These are phyloP conservation scores for Marsdenia floribunda DNA, from an alignment of 257 asterid species.

Conservation along the genomic window DNA sequence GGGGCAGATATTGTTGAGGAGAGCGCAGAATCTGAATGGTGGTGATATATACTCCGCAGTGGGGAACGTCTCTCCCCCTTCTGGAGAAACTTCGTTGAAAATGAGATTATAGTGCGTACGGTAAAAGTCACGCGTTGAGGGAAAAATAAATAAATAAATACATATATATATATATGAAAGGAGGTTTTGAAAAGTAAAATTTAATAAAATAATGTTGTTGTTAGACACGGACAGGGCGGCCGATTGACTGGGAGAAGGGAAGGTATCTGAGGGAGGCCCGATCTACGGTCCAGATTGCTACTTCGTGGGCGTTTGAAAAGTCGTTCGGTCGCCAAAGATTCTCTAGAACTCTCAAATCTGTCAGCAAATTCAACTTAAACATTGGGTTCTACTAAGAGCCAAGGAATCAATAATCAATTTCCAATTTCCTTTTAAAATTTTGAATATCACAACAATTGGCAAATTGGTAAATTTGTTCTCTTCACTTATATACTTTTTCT, in stretches of 20 bases:
- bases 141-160: too few relatives aligned
- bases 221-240: conserved; percentile 12
- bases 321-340: neutral
- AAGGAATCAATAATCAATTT: neutral
- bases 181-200: too few relatives aligned
- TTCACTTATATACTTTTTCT: too few relatives aligned
- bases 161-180: too few relatives aligned
- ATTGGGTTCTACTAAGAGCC: neutral
- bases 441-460: too few relatives aligned
- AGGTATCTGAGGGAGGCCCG: too few relatives aligned
- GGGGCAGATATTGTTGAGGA: neutral
- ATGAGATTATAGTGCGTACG: neutral
- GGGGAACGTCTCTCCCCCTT: neutral
- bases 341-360: conserved; percentile 2
- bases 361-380: neutral
- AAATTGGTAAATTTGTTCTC: too few relatives aligned
- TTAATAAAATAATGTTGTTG: neutral
- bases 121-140: conserved; percentile 9
- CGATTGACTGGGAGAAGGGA: neutral
- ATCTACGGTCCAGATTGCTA: neutral
- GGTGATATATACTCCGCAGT: neutral
- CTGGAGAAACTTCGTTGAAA: conserved; percentile 11
- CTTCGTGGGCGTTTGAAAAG: neutral
- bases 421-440: too few relatives aligned
- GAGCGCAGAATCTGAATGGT: conserved; percentile 1